phyloP scores from a whole-genome alignment of 805 yeast genomes.

The Candida incommunis region DNA sequence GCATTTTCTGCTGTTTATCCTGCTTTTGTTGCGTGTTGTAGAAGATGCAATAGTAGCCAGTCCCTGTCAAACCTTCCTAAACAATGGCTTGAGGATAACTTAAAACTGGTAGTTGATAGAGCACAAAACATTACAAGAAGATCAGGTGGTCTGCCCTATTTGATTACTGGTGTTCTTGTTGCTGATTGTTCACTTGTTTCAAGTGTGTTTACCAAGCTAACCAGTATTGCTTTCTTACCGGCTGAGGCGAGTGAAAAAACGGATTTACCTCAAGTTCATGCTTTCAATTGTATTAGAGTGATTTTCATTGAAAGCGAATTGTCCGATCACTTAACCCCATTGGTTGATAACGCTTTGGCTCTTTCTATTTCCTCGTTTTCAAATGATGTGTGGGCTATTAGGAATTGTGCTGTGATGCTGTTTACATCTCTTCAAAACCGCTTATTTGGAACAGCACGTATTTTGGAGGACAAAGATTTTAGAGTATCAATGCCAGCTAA shows the following conservation, averaged over 20 bases:
- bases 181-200: slow-evolving; percentile 27
- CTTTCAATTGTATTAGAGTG: slow-evolving; percentile 70
- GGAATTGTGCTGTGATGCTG: slow-evolving; percentile 89
- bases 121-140: slow-evolving; percentile 70
- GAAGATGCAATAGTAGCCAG: slow-evolving; percentile 29
- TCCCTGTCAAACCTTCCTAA: slow-evolving; percentile 25
- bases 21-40: slow-evolving; percentile 54
- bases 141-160: slow-evolving; percentile 82
- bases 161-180: slow-evolving; percentile 61
- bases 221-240: slow-evolving; percentile 36
- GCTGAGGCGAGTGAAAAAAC: slow-evolving; percentile 41
- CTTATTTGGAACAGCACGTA: slow-evolving; percentile 47
- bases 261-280: slow-evolving; percentile 88
- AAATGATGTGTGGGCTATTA: slow-evolving; percentile 64
- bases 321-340: slow-evolving; percentile 35
- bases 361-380: slow-evolving; percentile 51
- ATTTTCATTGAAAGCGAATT: slow-evolving; percentile 60
- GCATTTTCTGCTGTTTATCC: slow-evolving; percentile 86
- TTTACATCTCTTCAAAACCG: slow-evolving; percentile 74
- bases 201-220: slow-evolving; percentile 34
- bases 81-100: slow-evolving; percentile 45
- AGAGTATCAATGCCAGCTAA: slow-evolving; percentile 33
- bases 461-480: slow-evolving; percentile 12
- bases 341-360: slow-evolving; percentile 42
- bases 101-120: slow-evolving; percentile 36